Evolutionary conservation across 805 yeast genomes (phyloP), one percentile per base, ranked within the genome.

Genomic region (Candida vaughaniae): DNA sequence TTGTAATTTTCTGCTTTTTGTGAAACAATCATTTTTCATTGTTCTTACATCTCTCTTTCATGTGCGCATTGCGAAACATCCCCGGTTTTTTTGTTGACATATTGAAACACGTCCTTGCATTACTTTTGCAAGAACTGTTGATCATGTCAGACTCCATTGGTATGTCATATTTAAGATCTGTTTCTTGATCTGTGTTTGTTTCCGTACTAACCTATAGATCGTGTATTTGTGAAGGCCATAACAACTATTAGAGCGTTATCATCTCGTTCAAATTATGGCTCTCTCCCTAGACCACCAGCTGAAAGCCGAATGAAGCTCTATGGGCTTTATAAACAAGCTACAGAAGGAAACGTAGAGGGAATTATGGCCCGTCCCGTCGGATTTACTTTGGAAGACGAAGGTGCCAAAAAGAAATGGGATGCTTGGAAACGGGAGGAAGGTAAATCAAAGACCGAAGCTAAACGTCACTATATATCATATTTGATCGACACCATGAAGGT

Each of bases 261-360:
- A 2, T 72, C 84, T 5, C 68, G 82, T 36, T 69, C 82, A 15
- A 77, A 78, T 29, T 69, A 76, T 42, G 80, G 80, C 11, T 65
- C 82, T 7, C 62, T 85, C 19, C 88, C 90, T 0, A 70, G 90
- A 18, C 95, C 95, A 0, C 89, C 93, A 0, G 73, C 85, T 2
- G 82, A 80, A 36, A 75, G 69, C 42, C 59, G 95, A 22, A 78
- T 82, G 40, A 71, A 71, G 45, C 68, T 87, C 3, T 87, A 87
- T 56, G 95, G 95, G 0, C 69, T 87, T 34, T 87, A 86, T 62
- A 88, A 87, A 51, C 96, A 87, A 55, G 90, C 95, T 2, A 87
- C 95, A 4, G 91, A 85, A 58, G 96, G 96, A 6, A 79, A 87
- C 55, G 88, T 85, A 6, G 75, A 73, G 32, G 82, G 82, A 2